Percentiles rank a stretch among this genome's conserved stretches.
Evolutionary conservation across 192 early-diverging fungal genomes (phyloP).

Genomic region (Podila epicladia): DNA sequence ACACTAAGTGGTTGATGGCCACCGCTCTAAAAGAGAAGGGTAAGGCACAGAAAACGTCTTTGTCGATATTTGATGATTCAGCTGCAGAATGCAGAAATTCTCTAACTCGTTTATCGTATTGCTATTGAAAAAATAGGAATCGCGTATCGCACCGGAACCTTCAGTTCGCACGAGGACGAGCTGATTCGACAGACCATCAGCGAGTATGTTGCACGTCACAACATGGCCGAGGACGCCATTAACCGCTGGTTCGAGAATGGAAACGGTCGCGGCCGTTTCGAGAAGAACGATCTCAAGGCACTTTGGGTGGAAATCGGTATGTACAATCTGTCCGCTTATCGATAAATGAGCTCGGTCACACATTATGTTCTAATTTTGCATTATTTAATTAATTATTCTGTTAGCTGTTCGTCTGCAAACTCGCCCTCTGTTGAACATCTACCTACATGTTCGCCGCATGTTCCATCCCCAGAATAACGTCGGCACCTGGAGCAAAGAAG

Average conservation of each 20-base stretch:
- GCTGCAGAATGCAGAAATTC: too few species aligned
- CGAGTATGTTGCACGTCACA: slow-evolving; percentile 36
- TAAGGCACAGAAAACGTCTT: neutral
- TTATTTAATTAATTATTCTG: too few species aligned
- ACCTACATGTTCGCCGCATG: slow-evolving; percentile 49
- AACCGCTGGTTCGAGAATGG: slow-evolving; percentile 49
- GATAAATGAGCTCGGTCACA: too few species aligned
- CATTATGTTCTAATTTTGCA: neutral
- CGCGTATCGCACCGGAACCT: slow-evolving; percentile 39
- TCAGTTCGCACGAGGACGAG: slow-evolving; percentile 45
- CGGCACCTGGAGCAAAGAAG: slow-evolving; percentile 52
- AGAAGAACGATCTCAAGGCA: slow-evolving; percentile 50
- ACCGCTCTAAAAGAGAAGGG: slow-evolving; percentile 47
- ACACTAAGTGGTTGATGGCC: slow-evolving; percentile 51
- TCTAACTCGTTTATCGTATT: neutral
- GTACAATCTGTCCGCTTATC: neutral
- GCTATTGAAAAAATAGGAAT: slow-evolving; percentile 13
- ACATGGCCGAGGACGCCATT: slow-evolving; percentile 45
- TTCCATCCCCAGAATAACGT: slow-evolving; percentile 52
- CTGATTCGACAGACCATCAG: slow-evolving; percentile 38
- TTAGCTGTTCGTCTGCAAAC: slow-evolving; percentile 39
- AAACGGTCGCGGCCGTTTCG: slow-evolving; percentile 42
- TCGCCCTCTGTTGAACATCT: slow-evolving; percentile 45
- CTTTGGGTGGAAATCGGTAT: slow-evolving; percentile 51
- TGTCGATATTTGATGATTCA: neutral